phyloP scores from a whole-genome alignment of 345 rosid species.

The Mercurialis annua region DNA sequence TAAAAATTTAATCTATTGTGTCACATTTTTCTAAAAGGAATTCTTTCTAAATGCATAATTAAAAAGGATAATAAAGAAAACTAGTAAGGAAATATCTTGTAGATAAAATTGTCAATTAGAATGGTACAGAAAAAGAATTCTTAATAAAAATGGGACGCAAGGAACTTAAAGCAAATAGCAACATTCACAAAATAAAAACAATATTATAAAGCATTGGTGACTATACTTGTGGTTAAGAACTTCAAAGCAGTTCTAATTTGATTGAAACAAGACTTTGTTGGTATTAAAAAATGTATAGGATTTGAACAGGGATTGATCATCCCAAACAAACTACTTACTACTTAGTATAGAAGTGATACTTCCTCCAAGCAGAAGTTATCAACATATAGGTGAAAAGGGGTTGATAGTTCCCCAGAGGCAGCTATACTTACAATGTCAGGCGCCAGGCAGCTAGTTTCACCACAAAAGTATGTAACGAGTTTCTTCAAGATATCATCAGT shows the following conservation, averaged over 20 bases:
- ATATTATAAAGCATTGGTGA: too few relatives aligned
- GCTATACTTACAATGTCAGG: constrained; percentile 10
- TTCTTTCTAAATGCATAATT: too few relatives aligned
- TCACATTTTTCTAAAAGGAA: too few relatives aligned
- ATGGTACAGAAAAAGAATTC: too few relatives aligned
- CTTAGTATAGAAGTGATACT: not conserved
- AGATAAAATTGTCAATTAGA: too few relatives aligned
- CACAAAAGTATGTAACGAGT: not conserved
- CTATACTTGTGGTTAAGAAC: not conserved
- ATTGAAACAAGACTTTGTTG: not conserved
- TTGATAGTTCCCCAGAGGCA: constrained; percentile 4
- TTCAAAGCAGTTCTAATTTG: not conserved
- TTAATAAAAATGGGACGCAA: too few relatives aligned
- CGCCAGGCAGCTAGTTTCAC: constrained; percentile 13
- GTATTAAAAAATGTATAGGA: not conserved
- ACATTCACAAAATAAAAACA: too few relatives aligned
- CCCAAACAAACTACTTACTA: too few relatives aligned
- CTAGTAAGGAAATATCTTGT: too few relatives aligned
- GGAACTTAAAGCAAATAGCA: too few relatives aligned
- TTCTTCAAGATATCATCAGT: not conserved
- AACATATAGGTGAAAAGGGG: constrained; percentile 3
- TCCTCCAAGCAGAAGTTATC: not conserved
- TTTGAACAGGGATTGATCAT: not conserved
- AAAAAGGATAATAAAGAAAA: too few relatives aligned
- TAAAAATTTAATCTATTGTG: too few relatives aligned